These are phyloP conservation scores for Tolypocladium sp. DNA, from an alignment of 2,329 filamentous ascomycete genomes.

Conservation along the genomic window DNA sequence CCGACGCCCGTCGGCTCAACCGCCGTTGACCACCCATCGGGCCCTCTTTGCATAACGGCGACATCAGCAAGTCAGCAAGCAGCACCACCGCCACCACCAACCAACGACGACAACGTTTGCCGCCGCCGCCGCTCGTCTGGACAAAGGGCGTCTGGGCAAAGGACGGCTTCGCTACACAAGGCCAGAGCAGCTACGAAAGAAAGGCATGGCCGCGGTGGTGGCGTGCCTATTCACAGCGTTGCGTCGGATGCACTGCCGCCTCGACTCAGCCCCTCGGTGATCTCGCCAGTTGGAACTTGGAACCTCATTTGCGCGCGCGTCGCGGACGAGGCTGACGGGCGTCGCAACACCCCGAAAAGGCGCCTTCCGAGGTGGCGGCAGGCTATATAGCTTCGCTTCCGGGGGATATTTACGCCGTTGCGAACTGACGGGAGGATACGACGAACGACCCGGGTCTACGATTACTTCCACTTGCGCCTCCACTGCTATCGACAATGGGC, in stretches of 20 bases:
- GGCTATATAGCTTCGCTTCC: neutral
- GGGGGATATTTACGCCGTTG: neutral
- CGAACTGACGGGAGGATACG: neutral
- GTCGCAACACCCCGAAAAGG: neutral
- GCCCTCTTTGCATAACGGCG: neutral
- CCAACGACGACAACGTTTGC: neutral
- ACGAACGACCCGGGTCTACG: neutral
- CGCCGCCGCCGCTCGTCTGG: neutral
- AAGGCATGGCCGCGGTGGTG: neutral
- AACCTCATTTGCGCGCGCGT: neutral
- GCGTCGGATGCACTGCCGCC: neutral
- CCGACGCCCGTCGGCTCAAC: neutral
- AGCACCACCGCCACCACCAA: neutral
- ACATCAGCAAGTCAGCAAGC: too few relatives aligned
- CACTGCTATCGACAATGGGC: constrained; percentile 27
- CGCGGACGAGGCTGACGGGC: neutral
- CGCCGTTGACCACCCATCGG: neutral
- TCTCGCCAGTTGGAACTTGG: neutral
- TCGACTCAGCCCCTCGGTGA: neutral
- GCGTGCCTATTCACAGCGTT: neutral
- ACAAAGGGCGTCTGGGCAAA: too few relatives aligned
- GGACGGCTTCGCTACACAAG: neutral
- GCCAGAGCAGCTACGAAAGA: neutral
- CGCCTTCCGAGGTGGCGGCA: neutral
- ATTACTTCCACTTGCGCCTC: neutral